Base-by-base conservation (phyloP, 2,329 filamentous ascomycete species). In the Colletotrichum destructivum region DNA sequence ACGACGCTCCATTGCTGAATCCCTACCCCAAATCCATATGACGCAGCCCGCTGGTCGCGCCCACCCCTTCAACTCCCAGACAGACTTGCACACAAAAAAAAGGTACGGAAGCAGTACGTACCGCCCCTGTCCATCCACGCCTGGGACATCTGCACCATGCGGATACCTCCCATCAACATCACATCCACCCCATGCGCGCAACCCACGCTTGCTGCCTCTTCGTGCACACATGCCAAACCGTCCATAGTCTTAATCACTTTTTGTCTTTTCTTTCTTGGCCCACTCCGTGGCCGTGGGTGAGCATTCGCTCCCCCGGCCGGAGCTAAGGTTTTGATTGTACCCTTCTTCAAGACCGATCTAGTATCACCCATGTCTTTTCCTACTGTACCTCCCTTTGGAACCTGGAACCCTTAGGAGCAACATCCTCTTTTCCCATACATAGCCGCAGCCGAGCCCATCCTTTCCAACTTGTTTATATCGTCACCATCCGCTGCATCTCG, bases 231-330 rank as follows among this genome's bases (percentile, higher is more conserved):
- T 73, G 74, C 75, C 74, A 75, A 75, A 75, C 70, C 71, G 60
- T 69, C 68, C 74, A 71, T 74, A 62, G 66, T 61, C 56, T 73
- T 54, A 60, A 73, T 63, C 64, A 72, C 72, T 67, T 74, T 62
- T 67, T 75, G 75, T 78, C 75, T 76, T 74, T 76, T 74, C 76
- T 74, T 75, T 74, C 74, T 74, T 71, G 81, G 75, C 76, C 82
- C 82, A 82, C 81, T 76, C 75, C 72, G 62, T 81, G 78, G 80
- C 82, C 81, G 79, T 69, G 69, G 68, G 77, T 81, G 79, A 77
- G 71, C 75, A 77, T 79, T 78, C 79, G 79, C 79, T 80, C 79
- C 80, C 77, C 79, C 66, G 51, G 21, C 75, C 76, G 75, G 78
- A 62, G 69, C 69, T 71, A 73, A 72, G 76, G 75, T 78, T 80